These are phyloP conservation scores for Inonotus hispidus DNA, from an alignment of 1,284 basidiomycete species.

Conservation along the genomic window DNA sequence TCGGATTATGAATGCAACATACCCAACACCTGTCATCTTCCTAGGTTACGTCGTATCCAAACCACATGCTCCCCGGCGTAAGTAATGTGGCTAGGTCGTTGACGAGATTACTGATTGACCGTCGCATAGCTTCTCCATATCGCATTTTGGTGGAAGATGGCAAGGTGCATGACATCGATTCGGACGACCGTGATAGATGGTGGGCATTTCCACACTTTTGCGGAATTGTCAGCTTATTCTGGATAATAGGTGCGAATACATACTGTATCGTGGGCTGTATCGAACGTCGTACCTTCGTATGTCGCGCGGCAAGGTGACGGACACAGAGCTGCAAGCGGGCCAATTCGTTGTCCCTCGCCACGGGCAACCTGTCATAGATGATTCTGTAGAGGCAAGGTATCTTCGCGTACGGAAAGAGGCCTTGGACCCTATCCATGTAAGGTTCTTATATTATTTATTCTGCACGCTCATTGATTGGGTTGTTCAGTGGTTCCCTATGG, in stretches of 20 bases:
- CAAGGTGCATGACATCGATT: conserved; percentile 69
- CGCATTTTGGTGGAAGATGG: conserved; percentile 76
- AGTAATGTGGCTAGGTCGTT: conserved; percentile 24
- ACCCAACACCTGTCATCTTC: conserved; percentile 80
- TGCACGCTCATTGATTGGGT: conserved; percentile 5
- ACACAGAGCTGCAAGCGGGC: conserved; percentile 75
- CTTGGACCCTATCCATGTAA: conserved; percentile 56
- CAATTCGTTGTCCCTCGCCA: conserved; percentile 72
- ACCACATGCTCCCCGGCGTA: conserved; percentile 67
- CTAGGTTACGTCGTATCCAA: conserved; percentile 84
- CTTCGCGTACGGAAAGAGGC: conserved; percentile 61
- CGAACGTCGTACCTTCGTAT: conserved; percentile 72
- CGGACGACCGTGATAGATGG: conserved; percentile 69
- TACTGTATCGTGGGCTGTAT: conserved; percentile 78
- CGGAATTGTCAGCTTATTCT: conserved; percentile 4
- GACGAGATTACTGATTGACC: neutral
- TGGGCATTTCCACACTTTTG: conserved; percentile 28
- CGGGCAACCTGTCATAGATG: conserved; percentile 48
- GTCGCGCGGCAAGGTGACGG: conserved; percentile 67
- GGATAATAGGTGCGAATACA: conserved; percentile 76
- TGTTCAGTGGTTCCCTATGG: conserved; percentile 68
- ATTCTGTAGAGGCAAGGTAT: conserved; percentile 60
- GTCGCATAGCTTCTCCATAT: conserved; percentile 68
- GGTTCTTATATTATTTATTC: conserved; percentile 23
- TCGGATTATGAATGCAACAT: conserved; percentile 68